Percentiles rank a stretch among this genome's conserved stretches.
phyloP scores from a whole-genome alignment of 495 filamentous ascomycete genomes.

The Pyrenula aspistea region DNA sequence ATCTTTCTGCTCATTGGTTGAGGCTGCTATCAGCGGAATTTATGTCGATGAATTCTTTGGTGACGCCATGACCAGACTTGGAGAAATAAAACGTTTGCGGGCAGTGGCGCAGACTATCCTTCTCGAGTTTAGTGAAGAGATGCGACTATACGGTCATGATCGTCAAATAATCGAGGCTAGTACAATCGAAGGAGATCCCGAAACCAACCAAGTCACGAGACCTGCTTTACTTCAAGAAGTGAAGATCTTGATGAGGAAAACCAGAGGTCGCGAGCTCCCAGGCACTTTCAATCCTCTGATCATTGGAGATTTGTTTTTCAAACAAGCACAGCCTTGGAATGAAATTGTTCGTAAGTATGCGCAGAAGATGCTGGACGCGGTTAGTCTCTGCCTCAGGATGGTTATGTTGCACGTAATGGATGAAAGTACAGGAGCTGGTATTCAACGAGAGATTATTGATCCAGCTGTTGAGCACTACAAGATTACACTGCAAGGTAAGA shows the following conservation, averaged over 20 bases:
- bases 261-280: constrained; percentile 27
- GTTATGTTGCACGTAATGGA: constrained; percentile 16
- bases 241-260: not conserved
- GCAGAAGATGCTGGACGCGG: too few relatives aligned
- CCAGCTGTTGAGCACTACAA: constrained; percentile 18
- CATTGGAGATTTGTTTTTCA: constrained; percentile 27
- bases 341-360: constrained; percentile 10
- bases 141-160: constrained; percentile 16
- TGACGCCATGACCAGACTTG: constrained; percentile 20
- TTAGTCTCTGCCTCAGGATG: constrained; percentile 12
- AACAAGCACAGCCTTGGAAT: constrained; percentile 29
- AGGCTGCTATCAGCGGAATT: constrained; percentile 39
- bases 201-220: not conserved
- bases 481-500: constrained; percentile 19
- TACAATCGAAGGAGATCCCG: not conserved
- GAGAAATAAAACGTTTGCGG: constrained; percentile 15
- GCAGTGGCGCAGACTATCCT: constrained; percentile 20
- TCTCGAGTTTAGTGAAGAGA: constrained; percentile 17
- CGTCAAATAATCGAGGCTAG: constrained; percentile 10
- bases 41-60: constrained; percentile 48
- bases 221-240: not conserved
- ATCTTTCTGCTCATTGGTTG: constrained; percentile 33
- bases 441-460: constrained; percentile 16
- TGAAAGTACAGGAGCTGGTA: constrained; percentile 15
- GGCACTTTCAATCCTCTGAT: constrained; percentile 34